Evolutionary conservation across 2,329 filamentous ascomycete species (phyloP), one percentile per base, ranked within the genome.

Genomic region (Pseudogymnoascus sp.): DNA sequence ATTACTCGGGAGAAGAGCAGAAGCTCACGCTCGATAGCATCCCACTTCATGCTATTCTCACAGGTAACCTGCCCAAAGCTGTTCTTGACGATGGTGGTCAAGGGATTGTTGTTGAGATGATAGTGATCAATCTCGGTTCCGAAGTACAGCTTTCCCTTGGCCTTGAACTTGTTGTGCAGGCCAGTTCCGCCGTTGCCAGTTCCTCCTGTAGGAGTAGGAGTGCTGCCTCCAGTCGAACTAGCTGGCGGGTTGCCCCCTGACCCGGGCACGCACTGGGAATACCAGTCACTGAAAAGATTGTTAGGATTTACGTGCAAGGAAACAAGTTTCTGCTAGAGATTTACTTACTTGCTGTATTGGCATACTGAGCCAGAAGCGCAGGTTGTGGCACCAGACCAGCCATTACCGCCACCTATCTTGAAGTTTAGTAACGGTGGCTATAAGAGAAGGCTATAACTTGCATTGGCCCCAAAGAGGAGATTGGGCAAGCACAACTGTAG

Each of bases 21-120:
- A 60, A 41, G 25, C 60, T 47, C 69, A 60, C 70, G 69, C 71
- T 87, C 76, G n/a, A 77, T 77, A 33, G 79, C 74, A 66, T 87
- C 83, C 85, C 85, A 89, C 74, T 89, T 88, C 81, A 87, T 86
- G 70, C 78, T 83, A 77, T 89, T 88, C 76, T 89, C 86, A 1
- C 81, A 79, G 0, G 86, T 87, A 22, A 89, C 76, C 70, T 84
- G 81, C 20, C 85, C 85, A 64, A 88, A 88, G 71, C 86, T 76
- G 60, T 76, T 74, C 64, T 79, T 78, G 71, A 88, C 82, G 67
- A 86, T 78, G 62, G 77, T 77, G 16, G 78, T 77, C 62, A 79
- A 82, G 65, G 78, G 76, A 60, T 75, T 77, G 9, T 75, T 70
- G 37, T 70, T 75, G 4, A 88, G 78, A 9, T 75, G 77, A 63